These are phyloP conservation scores for Acidomyces sp. DNA, from an alignment of 495 filamentous ascomycete genomes.

Conservation along the genomic window DNA sequence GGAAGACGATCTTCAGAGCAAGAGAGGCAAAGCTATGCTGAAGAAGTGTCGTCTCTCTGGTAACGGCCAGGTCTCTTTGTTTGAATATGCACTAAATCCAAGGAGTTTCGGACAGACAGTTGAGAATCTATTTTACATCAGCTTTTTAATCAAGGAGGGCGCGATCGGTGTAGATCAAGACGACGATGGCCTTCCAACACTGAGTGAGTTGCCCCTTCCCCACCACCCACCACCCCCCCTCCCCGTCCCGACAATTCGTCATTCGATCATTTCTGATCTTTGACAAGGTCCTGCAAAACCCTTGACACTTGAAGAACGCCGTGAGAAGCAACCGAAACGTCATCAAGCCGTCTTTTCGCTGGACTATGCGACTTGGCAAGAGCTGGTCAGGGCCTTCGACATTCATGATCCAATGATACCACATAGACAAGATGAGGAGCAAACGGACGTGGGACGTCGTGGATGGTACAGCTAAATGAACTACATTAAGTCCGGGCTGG, in stretches of 20 bases:
- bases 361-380: constrained; percentile 68
- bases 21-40: constrained; percentile 6
- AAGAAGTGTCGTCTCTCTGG: constrained; percentile 19
- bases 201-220: constrained; percentile 43
- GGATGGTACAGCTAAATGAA: constrained; percentile 53
- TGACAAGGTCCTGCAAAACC: constrained; percentile 29
- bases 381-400: constrained; percentile 57
- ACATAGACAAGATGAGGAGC: constrained; percentile 53
- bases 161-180: constrained; percentile 52
- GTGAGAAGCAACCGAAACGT: constrained; percentile 36
- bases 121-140: constrained; percentile 94
- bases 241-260: too few relatives aligned
- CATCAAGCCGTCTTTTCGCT: constrained; percentile 77
- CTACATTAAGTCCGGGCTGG: too few relatives aligned
- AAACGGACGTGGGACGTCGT: constrained; percentile 40
- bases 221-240: constrained; percentile 3
- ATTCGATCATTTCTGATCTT: too few relatives aligned
- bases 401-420: constrained; percentile 71
- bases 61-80: constrained; percentile 56
- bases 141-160: constrained; percentile 85
- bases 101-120: constrained; percentile 85
- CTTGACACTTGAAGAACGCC: constrained; percentile 35
- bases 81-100: constrained; percentile 80
- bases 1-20: constrained; percentile 21
- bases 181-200: constrained; percentile 49